Base-by-base conservation (phyloP, 1,139 yeast genomes). In the Lodderomyces beijingensis region DNA sequence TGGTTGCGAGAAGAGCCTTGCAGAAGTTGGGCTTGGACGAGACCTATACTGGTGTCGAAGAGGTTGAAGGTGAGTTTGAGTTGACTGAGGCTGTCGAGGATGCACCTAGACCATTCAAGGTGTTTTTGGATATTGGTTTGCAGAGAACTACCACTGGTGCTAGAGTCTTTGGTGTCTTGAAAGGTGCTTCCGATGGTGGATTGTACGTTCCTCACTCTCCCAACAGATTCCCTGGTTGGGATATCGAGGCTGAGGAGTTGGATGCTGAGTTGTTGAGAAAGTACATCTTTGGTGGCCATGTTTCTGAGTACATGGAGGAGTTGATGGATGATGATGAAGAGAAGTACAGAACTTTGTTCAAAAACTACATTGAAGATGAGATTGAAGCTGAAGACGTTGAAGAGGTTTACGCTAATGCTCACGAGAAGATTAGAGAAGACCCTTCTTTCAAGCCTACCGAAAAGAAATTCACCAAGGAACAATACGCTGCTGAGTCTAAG, bases 101-200 rank as follows among this genome's bases (percentile, higher is more conserved):
- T 53, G 96, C 80, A 55, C 98, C 98, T 76, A 86, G 98, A 74
- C 99, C 99, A 66, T 93, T 91, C 95, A 91, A 91, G 84, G 97
- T 89, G 56, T 89, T 80, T 87, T 82, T 91, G 66, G 99, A 91
- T 69, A 89, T 91, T 64, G 99, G 99, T 87, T 79, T 93, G 70
- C 95, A 89, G 75, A 91, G 99, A 83, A 88, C 99, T 75, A 91
- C 99, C 76, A 89, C 97, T 61, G 99, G 99, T 87, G 96, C 97
- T 66, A 87, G 95, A 75, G 79, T 91, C 68, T 91, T 91, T 62
- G 99, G 97, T 85, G 96, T 89, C 65, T 79, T 93, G 67, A 91
- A 91, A 84, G 99, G 99, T 85, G 98, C 98, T 65, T 89, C 97
- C 48, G 99, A 91, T 70, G 99, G 98, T 85, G 99, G 99, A 62